phyloP scores from a whole-genome alignment of 768 basidiomycete species.

The Lanmaoa pseudosensibilis region DNA sequence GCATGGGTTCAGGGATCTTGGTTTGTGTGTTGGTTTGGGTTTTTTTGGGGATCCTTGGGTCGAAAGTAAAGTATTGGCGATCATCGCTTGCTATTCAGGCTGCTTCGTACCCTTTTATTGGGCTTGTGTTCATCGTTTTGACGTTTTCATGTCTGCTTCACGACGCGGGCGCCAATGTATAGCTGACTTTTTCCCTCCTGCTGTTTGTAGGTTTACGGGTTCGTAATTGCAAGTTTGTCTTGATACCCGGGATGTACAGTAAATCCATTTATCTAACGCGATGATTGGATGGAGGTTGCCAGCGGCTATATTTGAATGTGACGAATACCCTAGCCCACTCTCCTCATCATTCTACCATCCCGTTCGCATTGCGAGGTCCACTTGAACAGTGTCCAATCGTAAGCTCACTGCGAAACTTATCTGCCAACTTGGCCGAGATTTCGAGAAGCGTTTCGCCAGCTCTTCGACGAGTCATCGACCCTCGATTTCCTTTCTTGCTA shows the following conservation, averaged over 20 bases:
- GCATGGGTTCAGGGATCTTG: neutral
- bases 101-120: neutral
- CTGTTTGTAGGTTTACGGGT: slow-evolving; percentile 1
- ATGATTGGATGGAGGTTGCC: neutral
- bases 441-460: too few species aligned
- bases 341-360: neutral
- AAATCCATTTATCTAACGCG: neutral
- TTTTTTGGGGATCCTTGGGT: neutral
- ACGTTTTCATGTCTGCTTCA: neutral
- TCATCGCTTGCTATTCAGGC: neutral
- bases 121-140: neutral
- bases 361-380: neutral
- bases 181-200: neutral
- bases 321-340: neutral
- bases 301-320: neutral
- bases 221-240: neutral
- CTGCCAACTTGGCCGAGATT: too few species aligned
- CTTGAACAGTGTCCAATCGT: neutral
- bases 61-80: neutral
- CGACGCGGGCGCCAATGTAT: neutral
- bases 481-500: too few species aligned
- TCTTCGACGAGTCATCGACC: too few species aligned
- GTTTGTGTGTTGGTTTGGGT: neutral
- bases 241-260: neutral
- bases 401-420: neutral